phyloP scores from a whole-genome alignment of 1,139 yeast genomes.

The Candida sp. region DNA sequence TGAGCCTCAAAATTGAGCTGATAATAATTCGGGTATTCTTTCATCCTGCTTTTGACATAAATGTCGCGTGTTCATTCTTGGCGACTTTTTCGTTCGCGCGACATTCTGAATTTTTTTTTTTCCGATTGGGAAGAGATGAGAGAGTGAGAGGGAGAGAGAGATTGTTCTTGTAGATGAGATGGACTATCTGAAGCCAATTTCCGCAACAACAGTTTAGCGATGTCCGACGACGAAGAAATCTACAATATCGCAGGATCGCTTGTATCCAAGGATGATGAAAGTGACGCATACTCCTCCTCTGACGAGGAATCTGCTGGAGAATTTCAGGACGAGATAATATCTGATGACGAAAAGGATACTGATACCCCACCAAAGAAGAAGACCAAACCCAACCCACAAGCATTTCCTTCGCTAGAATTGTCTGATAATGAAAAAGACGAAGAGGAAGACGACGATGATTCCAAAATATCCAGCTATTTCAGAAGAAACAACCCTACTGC shows the following conservation, averaged over 20 bases:
- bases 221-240: constrained; percentile 61
- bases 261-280: constrained; percentile 46
- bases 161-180: too few relatives aligned
- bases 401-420: constrained; percentile 71
- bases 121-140: neutral
- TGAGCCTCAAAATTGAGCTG: too few relatives aligned
- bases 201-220: constrained; percentile 9
- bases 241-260: constrained; percentile 71
- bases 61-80: too few relatives aligned
- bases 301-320: constrained; percentile 33
- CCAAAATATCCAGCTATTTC: constrained; percentile 29
- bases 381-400: constrained; percentile 20
- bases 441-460: constrained; percentile 44
- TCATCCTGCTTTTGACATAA: too few relatives aligned
- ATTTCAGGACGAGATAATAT: constrained; percentile 63
- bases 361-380: constrained; percentile 21
- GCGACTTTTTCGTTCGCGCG: too few relatives aligned
- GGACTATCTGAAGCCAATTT: too few relatives aligned
- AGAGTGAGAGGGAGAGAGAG: neutral
- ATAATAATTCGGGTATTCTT: too few relatives aligned
- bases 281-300: constrained; percentile 37
- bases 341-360: constrained; percentile 24
- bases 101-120: too few relatives aligned
- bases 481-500: constrained; percentile 47
- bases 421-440: constrained; percentile 63